Conservation (phyloP, 164 flowering plant genomes). For the Litsea cubeba region DNA sequence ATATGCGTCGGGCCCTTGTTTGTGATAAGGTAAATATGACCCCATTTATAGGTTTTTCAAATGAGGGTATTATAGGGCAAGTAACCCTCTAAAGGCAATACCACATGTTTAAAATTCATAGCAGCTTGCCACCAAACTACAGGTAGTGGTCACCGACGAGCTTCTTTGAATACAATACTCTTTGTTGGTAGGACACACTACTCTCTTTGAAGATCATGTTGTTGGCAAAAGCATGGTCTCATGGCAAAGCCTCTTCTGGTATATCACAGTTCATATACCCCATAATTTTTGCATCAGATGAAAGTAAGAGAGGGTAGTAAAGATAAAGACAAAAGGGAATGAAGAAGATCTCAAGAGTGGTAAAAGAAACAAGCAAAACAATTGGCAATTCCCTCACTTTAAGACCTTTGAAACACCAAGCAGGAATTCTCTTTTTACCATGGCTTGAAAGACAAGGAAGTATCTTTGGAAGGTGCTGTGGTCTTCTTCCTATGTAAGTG, state of each 20-base stretch:
- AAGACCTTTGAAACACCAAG: slow-evolving; percentile 12
- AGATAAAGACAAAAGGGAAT: slow-evolving; percentile 21
- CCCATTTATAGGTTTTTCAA: too few species aligned
- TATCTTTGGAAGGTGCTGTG: slow-evolving; percentile 19
- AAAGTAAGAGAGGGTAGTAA: slow-evolving; percentile 9
- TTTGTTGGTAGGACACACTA: too few species aligned
- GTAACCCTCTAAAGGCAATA: background rate
- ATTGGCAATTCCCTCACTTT: slow-evolving; percentile 10
- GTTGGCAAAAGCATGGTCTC: background rate
- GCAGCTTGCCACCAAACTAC: background rate
- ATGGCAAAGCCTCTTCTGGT: background rate
- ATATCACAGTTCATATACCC: background rate
- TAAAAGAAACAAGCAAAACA: slow-evolving; percentile 9
- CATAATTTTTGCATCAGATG: too few species aligned
- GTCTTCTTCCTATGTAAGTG: slow-evolving; percentile 6
- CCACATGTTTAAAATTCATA: background rate
- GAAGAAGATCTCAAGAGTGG: slow-evolving; percentile 1
- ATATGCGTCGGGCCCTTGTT: too few species aligned
- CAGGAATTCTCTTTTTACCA: slow-evolving; percentile 7
- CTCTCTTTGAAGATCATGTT: too few species aligned
- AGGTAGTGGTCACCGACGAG: background rate
- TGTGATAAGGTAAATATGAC: too few species aligned
- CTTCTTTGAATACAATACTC: background rate
- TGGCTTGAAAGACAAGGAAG: slow-evolving; percentile 17
- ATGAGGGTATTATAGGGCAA: background rate